These are phyloP conservation scores for Pleurotus tuber-regium DNA, from an alignment of 768 basidiomycete genomes.

Conservation along the genomic window DNA sequence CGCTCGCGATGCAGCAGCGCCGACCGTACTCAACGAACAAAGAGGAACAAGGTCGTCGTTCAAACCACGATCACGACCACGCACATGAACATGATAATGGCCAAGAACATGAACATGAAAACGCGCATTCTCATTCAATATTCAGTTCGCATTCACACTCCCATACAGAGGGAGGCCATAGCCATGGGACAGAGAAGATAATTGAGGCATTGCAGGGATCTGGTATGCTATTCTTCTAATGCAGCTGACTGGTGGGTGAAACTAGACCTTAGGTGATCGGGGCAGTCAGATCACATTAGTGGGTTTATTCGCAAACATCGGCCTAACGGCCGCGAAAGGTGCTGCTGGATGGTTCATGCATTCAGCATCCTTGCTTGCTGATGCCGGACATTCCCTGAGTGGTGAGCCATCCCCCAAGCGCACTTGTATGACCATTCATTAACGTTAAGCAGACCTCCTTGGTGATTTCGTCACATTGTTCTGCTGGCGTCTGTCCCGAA, in stretches of 20 bases:
- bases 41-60: neutral
- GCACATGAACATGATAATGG: slow-evolving; percentile 34
- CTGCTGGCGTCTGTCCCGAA: slow-evolving; percentile 82
- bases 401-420: slow-evolving; percentile 45
- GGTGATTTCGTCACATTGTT: slow-evolving; percentile 92
- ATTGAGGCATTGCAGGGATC: slow-evolving; percentile 64
- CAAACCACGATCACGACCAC: slow-evolving; percentile 32
- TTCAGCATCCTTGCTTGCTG: slow-evolving; percentile 87
- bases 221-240: slow-evolving; percentile 40
- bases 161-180: slow-evolving; percentile 56
- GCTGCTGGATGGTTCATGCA: slow-evolving; percentile 88
- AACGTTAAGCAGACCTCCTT: slow-evolving; percentile 63
- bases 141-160: slow-evolving; percentile 62
- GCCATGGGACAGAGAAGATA: slow-evolving; percentile 63
- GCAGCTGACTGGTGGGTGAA: slow-evolving; percentile 3
- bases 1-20: slow-evolving; percentile 1
- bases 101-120: slow-evolving; percentile 27
- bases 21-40: slow-evolving; percentile 3
- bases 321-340: slow-evolving; percentile 81
- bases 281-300: slow-evolving; percentile 84
- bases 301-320: slow-evolving; percentile 81
- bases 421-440: slow-evolving; percentile 1
- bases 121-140: slow-evolving; percentile 59
- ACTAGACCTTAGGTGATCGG: slow-evolving; percentile 56
- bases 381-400: slow-evolving; percentile 89